Base-by-base conservation (phyloP, 495 filamentous ascomycete species). In the Xylaria sp. region DNA sequence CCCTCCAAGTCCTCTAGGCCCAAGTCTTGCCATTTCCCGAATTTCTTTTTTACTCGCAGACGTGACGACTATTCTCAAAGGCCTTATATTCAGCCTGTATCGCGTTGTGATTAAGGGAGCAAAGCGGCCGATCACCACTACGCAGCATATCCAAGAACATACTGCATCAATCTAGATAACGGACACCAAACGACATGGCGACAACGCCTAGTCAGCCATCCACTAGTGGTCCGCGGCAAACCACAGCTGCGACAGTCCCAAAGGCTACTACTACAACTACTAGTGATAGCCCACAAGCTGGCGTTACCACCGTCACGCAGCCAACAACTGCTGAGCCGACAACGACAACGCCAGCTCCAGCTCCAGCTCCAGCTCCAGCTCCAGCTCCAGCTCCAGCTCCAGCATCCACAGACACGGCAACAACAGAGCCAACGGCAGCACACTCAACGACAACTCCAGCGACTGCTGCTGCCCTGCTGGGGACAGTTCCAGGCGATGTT, bases 401-500 rank as follows among this genome's bases (percentile, higher is more conserved):
- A n/a, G 41, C 35, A 4, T 12, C 53, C 5, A 37, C 69, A 53
- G 31, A 19, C 9, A 48, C 67, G n/a, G 29, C 44, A n/a, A 19
- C 58, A 55, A 31, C 58, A 70, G 41, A 37, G n/a, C 9, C 59
- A 17, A 15, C 46, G 31, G n/a, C 58, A 12, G n/a, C 41, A 26
- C 65, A 37, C 11, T 14, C 68, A 12, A n/a, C 67, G 19, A 21
- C 68, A 24, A 21, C 61, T 31, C 35, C 76, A n/a, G 31, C 66
- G 19, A 3, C 59, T n/a, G 19, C 50, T 1, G 43, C 43, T 7
- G 61, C 59, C 31, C 24, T 61, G 1, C 35, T 8, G 8, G 5
- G 14, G 44, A 14, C 44, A 46, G 14, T 11, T 57, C 57, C 33
- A 8, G 21, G 57, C 7, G 48, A 69, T 53, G 72, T 79, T 58